Evolutionary conservation across 108 stramenopile species (phyloP).

Genomic region (Conticribra guillardii): DNA sequence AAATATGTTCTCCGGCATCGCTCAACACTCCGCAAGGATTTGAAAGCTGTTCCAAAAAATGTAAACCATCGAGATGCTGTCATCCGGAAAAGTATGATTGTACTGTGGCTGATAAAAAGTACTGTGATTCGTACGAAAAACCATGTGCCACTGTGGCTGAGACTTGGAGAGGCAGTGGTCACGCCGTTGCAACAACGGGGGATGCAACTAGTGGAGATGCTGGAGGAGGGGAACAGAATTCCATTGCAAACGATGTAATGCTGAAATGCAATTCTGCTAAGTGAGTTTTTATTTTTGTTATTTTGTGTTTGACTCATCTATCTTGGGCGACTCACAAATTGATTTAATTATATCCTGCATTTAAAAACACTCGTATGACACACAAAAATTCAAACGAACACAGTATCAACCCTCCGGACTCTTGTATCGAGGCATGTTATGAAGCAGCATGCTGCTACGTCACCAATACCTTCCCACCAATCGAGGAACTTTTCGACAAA

Average conservation of each 20-base stretch:
- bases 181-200: conserved; percentile 14
- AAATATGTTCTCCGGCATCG: conserved; percentile 11
- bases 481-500: conserved; percentile 31
- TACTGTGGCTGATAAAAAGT: conserved; percentile 16
- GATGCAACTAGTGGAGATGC: neutral
- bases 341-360: neutral
- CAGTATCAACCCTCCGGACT: conserved; percentile 24
- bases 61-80: conserved; percentile 31
- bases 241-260: conserved; percentile 34
- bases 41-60: conserved; percentile 10
- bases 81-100: conserved; percentile 24
- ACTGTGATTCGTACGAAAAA: conserved; percentile 19
- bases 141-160: conserved; percentile 30
- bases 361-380: neutral
- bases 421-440: conserved; percentile 35
- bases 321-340: neutral
- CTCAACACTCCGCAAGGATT: conserved; percentile 31
- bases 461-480: conserved; percentile 21
- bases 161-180: conserved; percentile 45
- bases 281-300: neutral
- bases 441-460: conserved; percentile 36
- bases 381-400: neutral
- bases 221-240: neutral
- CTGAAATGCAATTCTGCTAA: conserved; percentile 28
- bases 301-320: neutral